Percentiles rank a stretch among this genome's conserved stretches.
Conservation (phyloP, 148 eudicot genomes). For the Polygonum maritimum region DNA sequence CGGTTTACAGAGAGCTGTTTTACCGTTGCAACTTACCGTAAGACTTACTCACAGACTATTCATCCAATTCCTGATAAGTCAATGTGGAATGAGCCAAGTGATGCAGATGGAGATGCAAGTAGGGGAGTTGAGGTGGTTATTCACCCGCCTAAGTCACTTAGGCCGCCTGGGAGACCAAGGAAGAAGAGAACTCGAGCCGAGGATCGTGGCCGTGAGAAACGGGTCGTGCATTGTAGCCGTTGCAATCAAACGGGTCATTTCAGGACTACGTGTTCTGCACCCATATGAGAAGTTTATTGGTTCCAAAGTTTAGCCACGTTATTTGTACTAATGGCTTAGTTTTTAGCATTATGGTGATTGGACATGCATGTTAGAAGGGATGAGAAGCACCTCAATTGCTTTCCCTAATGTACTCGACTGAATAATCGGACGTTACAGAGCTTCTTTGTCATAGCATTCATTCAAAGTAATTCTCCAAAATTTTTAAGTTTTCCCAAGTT, state of each 20-base stretch:
- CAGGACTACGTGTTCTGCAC: conserved; percentile 55
- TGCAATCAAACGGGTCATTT: conserved; percentile 69
- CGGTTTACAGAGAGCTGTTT: conserved; percentile 51
- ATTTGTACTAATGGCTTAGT: background rate
- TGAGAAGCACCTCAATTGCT: background rate
- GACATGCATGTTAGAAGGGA: background rate
- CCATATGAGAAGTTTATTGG: conserved; percentile 16
- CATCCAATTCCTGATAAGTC: conserved; percentile 51
- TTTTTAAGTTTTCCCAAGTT: background rate
- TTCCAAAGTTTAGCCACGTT: background rate
- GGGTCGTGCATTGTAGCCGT: conserved; percentile 61
- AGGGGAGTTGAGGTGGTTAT: conserved; percentile 21
- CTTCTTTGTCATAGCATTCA: background rate
- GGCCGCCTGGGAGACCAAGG: conserved; percentile 52
- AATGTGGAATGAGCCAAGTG: conserved; percentile 33
- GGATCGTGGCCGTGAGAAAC: conserved; percentile 42
- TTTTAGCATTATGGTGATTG: background rate
- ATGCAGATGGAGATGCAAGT: conserved; percentile 20
- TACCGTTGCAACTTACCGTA: conserved; percentile 44
- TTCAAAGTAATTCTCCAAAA: background rate
- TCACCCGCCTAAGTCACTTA: conserved; percentile 47
- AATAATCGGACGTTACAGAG: background rate
- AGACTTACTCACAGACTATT: conserved; percentile 45
- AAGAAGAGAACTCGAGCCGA: conserved; percentile 50
- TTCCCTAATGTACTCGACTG: background rate